Evolutionary conservation across 2,329 filamentous ascomycete genomes (phyloP).

Genomic region (Xylariaceae sp.): DNA sequence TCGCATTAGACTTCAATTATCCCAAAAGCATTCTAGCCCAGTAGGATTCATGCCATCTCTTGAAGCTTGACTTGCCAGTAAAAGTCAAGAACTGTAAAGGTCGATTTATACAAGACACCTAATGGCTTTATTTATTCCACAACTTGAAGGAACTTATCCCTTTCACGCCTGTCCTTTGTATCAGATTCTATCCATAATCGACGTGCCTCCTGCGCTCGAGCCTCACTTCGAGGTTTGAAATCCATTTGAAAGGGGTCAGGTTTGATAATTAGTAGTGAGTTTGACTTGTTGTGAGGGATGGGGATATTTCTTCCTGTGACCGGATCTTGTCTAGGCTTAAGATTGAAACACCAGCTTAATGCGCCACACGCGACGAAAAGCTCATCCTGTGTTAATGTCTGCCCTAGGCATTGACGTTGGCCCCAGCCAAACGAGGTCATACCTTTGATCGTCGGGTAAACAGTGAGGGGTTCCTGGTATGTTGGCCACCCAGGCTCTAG

Average conservation of each 20-base stretch:
- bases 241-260: constrained; percentile 58
- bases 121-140: constrained; percentile 15
- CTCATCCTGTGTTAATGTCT: constrained; percentile 46
- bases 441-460: constrained; percentile 56
- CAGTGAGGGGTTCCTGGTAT: constrained; percentile 52
- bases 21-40: no score
- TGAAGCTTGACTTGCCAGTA: no score
- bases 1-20: no score
- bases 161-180: constrained; percentile 28
- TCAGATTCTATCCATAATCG: constrained; percentile 42
- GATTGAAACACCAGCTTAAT: constrained; percentile 47
- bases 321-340: constrained; percentile 48
- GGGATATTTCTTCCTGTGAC: constrained; percentile 44
- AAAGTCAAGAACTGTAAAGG: constrained; percentile 3
- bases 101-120: constrained; percentile 7
- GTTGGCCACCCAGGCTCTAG: constrained; percentile 53
- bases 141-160: constrained; percentile 32
- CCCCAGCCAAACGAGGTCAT: constrained; percentile 59
- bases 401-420: constrained; percentile 46
- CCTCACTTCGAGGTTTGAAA: constrained; percentile 52
- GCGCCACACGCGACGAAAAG: constrained; percentile 54
- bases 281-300: constrained; percentile 52
- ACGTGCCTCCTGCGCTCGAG: constrained; percentile 42
- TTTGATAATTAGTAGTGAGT: constrained; percentile 60
- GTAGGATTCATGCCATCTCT: no score